phyloP scores from a whole-genome alignment of 805 yeast species.

The Brettanomyces anomalus region DNA sequence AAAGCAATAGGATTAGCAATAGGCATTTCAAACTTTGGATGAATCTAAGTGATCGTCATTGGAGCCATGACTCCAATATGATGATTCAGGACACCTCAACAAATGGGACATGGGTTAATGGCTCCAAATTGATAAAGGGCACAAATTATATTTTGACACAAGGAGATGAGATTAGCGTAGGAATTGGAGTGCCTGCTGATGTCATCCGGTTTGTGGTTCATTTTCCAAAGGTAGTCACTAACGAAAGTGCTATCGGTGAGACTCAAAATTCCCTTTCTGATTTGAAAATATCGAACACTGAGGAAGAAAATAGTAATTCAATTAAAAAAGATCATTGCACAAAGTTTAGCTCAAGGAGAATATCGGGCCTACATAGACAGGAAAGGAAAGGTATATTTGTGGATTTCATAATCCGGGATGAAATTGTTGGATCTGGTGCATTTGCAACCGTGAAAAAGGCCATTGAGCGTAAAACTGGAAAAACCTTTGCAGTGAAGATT shows the following conservation, averaged over 20 bases:
- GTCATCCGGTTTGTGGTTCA: constrained; percentile 43
- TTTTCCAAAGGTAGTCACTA: constrained; percentile 28
- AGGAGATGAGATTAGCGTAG: constrained; percentile 91
- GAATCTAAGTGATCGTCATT: constrained; percentile 35
- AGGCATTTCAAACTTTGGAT: constrained; percentile 64
- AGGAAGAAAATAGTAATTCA: not conserved
- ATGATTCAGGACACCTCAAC: constrained; percentile 76
- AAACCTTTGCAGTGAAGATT: constrained; percentile 83
- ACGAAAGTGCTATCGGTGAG: constrained; percentile 19
- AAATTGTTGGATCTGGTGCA: constrained; percentile 95
- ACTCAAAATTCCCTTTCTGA: not conserved
- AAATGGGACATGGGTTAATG: constrained; percentile 87
- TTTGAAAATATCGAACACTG: not conserved
- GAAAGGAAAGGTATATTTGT: constrained; percentile 18
- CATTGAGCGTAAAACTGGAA: constrained; percentile 76
- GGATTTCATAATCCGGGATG: constrained; percentile 70
- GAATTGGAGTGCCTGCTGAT: constrained; percentile 75
- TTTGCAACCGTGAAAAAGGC: constrained; percentile 94
- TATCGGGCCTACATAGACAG: not conserved
- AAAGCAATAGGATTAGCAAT: constrained; percentile 63
- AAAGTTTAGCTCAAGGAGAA: constrained; percentile 5
- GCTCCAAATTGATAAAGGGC: constrained; percentile 60
- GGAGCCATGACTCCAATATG: constrained; percentile 11
- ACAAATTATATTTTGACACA: constrained; percentile 75
- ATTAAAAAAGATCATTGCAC: not conserved